Percentiles rank a stretch among this genome's conserved stretches.
phyloP scores from a whole-genome alignment of 768 basidiomycete genomes.

The Rhodotorula paludigena region DNA sequence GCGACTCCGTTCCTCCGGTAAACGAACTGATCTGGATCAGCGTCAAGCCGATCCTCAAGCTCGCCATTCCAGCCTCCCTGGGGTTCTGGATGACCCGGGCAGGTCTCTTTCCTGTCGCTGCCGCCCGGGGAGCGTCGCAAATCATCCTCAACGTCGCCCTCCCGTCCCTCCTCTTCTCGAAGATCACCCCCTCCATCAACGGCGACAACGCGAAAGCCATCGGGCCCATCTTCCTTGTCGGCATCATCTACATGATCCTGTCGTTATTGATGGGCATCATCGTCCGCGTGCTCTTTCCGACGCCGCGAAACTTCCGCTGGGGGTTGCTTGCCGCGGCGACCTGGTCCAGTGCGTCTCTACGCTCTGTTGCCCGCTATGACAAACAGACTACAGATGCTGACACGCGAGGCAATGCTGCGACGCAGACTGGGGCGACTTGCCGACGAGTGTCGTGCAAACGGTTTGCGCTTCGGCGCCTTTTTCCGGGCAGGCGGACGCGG shows the following conservation, averaged over 20 bases:
- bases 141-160: conserved; percentile 19
- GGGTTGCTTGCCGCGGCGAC: conserved; percentile 66
- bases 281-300: conserved; percentile 51
- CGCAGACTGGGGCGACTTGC: conserved; percentile 5
- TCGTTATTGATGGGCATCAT: conserved; percentile 5
- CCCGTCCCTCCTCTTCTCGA: conserved; percentile 29
- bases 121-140: not conserved
- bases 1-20: not conserved
- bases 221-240: conserved; percentile 50
- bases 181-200: conserved; percentile 32
- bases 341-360: conserved; percentile 55
- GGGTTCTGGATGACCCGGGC: conserved; percentile 1
- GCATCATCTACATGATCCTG: conserved; percentile 3
- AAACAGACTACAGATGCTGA: no score
- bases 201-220: conserved; percentile 7
- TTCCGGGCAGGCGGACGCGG: conserved; percentile 54
- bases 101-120: conserved; percentile 4
- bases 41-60: conserved; percentile 10
- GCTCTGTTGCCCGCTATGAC: no score
- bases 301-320: conserved; percentile 68
- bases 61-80: not conserved
- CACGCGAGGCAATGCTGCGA: no score
- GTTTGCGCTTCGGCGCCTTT: conserved; percentile 9
- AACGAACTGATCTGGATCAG: conserved; percentile 13
- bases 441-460: not conserved